phyloP scores from a whole-genome alignment of 2,329 filamentous ascomycete species.

The Colletotrichum shisoi region DNA sequence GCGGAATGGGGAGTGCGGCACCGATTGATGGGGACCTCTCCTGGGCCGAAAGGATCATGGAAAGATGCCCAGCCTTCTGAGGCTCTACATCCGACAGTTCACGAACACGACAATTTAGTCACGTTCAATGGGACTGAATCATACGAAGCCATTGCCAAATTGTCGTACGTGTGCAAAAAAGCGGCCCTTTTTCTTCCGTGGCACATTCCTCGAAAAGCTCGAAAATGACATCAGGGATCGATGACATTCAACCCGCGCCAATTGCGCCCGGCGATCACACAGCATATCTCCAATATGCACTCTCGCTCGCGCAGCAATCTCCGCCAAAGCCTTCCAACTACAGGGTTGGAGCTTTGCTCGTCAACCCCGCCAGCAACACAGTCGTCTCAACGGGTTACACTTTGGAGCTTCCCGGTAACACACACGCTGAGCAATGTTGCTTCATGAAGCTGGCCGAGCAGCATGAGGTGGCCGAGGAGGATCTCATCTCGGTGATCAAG shows the following conservation, averaged over 20 bases:
- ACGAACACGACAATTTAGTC: no score
- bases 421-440: slow-evolving; percentile 94
- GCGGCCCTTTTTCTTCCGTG: not conserved
- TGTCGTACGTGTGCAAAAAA: not conserved
- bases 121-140: no score
- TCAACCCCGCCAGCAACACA: slow-evolving; percentile 63
- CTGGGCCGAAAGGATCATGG: not conserved
- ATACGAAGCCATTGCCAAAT: not conserved
- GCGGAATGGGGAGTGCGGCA: slow-evolving; percentile 9
- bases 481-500: slow-evolving; percentile 61
- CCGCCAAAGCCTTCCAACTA: slow-evolving; percentile 91
- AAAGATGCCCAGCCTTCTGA: not conserved
- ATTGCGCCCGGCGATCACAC: slow-evolving; percentile 55
- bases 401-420: slow-evolving; percentile 88
- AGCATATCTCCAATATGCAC: slow-evolving; percentile 71
- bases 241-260: slow-evolving; percentile 25
- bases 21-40: slow-evolving; percentile 12
- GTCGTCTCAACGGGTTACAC: slow-evolving; percentile 87
- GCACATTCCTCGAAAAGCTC: not conserved
- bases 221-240: slow-evolving; percentile 33
- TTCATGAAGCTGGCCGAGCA: slow-evolving; percentile 73
- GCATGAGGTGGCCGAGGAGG: slow-evolving; percentile 61
- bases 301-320: slow-evolving; percentile 78
- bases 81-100: not conserved
- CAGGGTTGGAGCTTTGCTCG: slow-evolving; percentile 89